A percentile compares a stretch with the other conserved stretches of the same genome.
Conservation (phyloP, 108 stramenopile genomes). For the Cylindrotheca closterium region DNA sequence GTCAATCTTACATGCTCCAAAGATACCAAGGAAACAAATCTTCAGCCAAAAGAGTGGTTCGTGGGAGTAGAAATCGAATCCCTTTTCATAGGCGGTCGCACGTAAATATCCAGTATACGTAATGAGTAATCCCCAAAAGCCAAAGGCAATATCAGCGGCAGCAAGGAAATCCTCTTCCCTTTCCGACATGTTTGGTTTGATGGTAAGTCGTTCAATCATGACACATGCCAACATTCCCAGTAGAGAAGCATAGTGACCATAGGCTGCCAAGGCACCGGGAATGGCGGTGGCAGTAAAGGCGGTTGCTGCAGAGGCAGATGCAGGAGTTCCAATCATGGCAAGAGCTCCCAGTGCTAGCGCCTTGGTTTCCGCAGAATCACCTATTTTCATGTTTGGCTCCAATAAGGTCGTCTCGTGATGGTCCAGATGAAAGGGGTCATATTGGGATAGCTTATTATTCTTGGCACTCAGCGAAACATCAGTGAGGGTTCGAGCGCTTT, state of each 20-base stretch:
- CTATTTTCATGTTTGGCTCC: too few relatives aligned
- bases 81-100: constrained; percentile 62
- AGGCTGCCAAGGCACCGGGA: constrained; percentile 64
- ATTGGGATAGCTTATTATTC: too few relatives aligned
- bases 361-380: too few relatives aligned
- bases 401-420: too few relatives aligned
- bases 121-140: constrained; percentile 45
- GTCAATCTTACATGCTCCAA: constrained; percentile 24
- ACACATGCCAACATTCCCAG: constrained; percentile 52
- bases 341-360: constrained; percentile 1
- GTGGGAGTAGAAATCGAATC: constrained; percentile 72
- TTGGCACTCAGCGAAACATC: too few relatives aligned
- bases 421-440: too few relatives aligned
- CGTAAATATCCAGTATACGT: constrained; percentile 64
- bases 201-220: constrained; percentile 59
- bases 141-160: constrained; percentile 56
- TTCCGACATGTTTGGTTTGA: constrained; percentile 61
- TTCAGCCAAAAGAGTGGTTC: constrained; percentile 88
- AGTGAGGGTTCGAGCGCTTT: too few relatives aligned
- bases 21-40: constrained; percentile 57
- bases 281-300: constrained; percentile 50
- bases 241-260: constrained; percentile 67
- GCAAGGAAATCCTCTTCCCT: constrained; percentile 59
- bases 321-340: constrained; percentile 3
- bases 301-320: constrained; percentile 39